Percentiles rank a stretch among this genome's conserved stretches.
phyloP scores from a whole-genome alignment of 768 basidiomycete species.

The Serendipita sp. region DNA sequence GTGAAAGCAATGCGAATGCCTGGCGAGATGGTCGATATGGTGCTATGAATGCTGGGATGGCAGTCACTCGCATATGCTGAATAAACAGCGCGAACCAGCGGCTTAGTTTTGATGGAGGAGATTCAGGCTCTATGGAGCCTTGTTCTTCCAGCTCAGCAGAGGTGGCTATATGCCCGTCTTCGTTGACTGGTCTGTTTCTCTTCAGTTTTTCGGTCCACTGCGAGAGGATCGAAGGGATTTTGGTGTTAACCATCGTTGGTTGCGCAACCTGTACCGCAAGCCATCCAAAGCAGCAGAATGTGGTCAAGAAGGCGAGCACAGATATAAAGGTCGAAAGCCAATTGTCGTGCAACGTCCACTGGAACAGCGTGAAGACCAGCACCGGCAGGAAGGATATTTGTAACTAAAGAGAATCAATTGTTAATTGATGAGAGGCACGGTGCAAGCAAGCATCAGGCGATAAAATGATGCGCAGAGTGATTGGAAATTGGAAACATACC shows the following conservation, averaged over 20 bases:
- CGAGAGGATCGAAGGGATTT: no score
- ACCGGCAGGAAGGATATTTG: constrained; percentile 55
- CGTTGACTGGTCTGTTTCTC: no score
- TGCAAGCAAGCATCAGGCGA: no score
- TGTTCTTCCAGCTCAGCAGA: no score
- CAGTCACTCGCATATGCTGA: no score
- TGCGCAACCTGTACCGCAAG: constrained; percentile 29
- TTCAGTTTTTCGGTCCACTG: no score
- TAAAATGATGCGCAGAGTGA: neutral
- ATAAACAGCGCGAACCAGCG: no score
- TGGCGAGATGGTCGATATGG: constrained; percentile 52
- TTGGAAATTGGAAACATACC: neutral
- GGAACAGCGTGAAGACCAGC: constrained; percentile 65
- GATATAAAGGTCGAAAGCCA: constrained; percentile 75
- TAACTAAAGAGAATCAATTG: constrained; percentile 24
- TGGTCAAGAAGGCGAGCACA: constrained; percentile 43
- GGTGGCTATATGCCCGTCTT: no score
- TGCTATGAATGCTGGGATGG: constrained; percentile 18
- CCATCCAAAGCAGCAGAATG: constrained; percentile 34
- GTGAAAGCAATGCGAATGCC: constrained; percentile 41
- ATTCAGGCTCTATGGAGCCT: no score
- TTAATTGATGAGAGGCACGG: no score
- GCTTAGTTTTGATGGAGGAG: no score
- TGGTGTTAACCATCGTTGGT: neutral
- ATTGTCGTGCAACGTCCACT: constrained; percentile 83